A percentile compares a stretch with the other conserved stretches of the same genome.
Conservation (phyloP, 345 rosid species). For the Citrus medica region DNA sequence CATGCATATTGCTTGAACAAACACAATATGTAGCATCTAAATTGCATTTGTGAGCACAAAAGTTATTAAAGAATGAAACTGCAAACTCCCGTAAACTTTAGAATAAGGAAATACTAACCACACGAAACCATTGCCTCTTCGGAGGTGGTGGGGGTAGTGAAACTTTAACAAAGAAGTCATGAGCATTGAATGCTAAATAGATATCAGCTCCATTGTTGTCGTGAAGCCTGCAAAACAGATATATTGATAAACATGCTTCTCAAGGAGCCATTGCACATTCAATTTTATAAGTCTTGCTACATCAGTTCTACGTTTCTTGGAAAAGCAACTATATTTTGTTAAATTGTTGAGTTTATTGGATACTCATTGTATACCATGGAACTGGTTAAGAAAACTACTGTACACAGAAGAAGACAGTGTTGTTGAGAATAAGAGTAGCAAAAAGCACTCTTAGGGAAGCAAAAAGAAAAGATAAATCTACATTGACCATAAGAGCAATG, state of each 20-base stretch:
- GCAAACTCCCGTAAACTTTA: neutral
- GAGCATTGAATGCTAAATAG: slow-evolving; percentile 81
- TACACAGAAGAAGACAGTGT: neutral
- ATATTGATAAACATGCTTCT: neutral
- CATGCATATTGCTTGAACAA: neutral
- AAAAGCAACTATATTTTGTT: neutral
- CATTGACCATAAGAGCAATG: neutral
- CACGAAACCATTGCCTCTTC: slow-evolving; percentile 67
- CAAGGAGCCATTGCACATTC: neutral
- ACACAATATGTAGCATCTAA: neutral
- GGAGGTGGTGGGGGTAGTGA: slow-evolving; percentile 59
- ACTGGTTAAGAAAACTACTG: neutral
- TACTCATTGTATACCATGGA: neutral
- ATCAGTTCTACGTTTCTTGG: neutral
- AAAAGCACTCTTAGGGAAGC: neutral
- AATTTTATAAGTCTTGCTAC: neutral
- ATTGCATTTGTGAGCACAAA: neutral
- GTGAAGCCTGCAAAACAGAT: slow-evolving; percentile 59
- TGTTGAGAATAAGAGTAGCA: neutral
- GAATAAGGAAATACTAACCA: slow-evolving; percentile 50
- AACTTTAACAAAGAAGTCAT: slow-evolving; percentile 57
- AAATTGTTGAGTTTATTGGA: neutral
- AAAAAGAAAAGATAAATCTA: neutral
- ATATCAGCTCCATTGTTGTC: slow-evolving; percentile 52
- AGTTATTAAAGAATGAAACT: neutral